Evolutionary conservation across 352 stramenopile species (phyloP), one percentile per base, ranked within the genome.

Genomic region (Pythium vanterpoolii): DNA sequence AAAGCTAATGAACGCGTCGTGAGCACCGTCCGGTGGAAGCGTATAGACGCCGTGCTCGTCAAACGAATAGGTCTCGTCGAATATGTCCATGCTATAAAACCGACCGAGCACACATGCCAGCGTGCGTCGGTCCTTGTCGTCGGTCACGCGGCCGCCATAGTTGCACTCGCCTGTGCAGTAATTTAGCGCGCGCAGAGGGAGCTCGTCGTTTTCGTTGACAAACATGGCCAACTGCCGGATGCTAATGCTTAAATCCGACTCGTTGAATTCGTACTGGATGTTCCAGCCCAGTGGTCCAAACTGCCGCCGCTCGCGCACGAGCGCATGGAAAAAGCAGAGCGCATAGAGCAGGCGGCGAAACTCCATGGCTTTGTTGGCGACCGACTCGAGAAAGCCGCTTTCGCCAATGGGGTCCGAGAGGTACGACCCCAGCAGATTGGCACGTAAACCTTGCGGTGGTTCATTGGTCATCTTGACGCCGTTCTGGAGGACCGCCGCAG

Each of bases 391-490:
- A 73, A 10, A 98, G 68, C 9, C 74, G 74, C 10, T 94, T 73
- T 98, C 90, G 7, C 74, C 81, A 18, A 98, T 93, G 13, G 94
- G 93, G 59, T 97, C 90, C 60, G 93, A 91, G 7, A 98, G 74
- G 61, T 98, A 98, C 26, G 90, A 95, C 63, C 93, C 95, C 34
- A 93, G 93, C 24, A 98, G 64, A 71, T 98, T 98, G 0, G 94
- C 91, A 18, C 89, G 81, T 48, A 98, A 62, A 0, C 95, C 95
- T 50, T 98, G 98, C 0, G 95, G 95, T 0, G 95, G 90, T 60
- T 98, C 95, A 55, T 98, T 98, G 1, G 95, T 98, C 90, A 98
- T 98, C 68, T 98, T 98, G 10, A 98, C 92, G 14, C 93, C 87
- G 47, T 96, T 95, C 67, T 98, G 95, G 8, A 98, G 80, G 23